phyloP scores from a whole-genome alignment of 2,329 filamentous ascomycete species.

The Paraphaeosphaeria minitans region DNA sequence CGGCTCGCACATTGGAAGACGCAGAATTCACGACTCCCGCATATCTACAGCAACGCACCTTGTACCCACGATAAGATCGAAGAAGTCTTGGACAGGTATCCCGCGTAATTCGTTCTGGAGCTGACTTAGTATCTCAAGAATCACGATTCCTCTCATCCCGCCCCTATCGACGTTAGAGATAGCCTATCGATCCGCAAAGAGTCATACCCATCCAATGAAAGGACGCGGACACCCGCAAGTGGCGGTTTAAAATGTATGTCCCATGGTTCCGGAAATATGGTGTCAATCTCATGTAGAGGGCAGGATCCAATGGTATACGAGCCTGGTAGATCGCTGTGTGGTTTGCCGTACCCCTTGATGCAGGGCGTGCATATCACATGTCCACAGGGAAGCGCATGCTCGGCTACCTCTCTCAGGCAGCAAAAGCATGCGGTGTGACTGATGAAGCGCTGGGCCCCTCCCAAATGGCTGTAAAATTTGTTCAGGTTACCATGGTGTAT shows the following conservation, averaged over 20 bases:
- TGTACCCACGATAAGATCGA: conserved; percentile 52
- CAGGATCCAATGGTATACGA: conserved; percentile 6
- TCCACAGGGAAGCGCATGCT: conserved; percentile 53
- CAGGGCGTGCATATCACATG: conserved; percentile 54
- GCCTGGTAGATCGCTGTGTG: neutral
- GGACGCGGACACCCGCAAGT: conserved; percentile 15
- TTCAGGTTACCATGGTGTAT: conserved; percentile 33
- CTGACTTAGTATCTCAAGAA: conserved; percentile 50
- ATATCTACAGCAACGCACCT: conserved; percentile 15
- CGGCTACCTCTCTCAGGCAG: conserved; percentile 52
- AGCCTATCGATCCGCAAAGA: neutral
- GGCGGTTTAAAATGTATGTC: conserved; percentile 40
- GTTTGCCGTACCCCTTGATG: conserved; percentile 39
- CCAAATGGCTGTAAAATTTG: conserved; percentile 38
- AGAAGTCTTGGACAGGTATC: conserved; percentile 53
- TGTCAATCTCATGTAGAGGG: conserved; percentile 36
- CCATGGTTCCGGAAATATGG: conserved; percentile 16
- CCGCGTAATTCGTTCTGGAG: conserved; percentile 50
- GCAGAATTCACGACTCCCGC: neutral
- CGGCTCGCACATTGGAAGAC: neutral
- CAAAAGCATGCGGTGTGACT: conserved; percentile 55
- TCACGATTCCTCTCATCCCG: conserved; percentile 42
- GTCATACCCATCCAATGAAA: conserved; percentile 17
- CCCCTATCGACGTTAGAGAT: conserved; percentile 3
- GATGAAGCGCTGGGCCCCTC: conserved; percentile 27